A percentile compares a stretch with the other conserved stretches of the same genome.
Evolutionary conservation across 2,329 filamentous ascomycete genomes (phyloP).

Genomic region (Aspergillus sergii): DNA sequence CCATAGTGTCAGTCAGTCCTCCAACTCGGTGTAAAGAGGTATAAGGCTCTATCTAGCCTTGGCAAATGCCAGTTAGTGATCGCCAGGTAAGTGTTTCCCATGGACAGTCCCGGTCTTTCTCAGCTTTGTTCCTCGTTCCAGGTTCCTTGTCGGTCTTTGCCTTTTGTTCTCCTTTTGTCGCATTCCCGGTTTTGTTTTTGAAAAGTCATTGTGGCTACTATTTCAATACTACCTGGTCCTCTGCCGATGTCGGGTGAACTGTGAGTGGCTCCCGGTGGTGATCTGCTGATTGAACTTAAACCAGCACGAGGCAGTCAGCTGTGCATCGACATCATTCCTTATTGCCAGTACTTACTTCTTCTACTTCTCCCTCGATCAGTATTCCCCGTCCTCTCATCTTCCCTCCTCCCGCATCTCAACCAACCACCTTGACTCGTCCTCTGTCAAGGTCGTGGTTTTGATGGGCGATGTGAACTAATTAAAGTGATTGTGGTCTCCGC

Average conservation of each 20-base stretch:
- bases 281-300: constrained; percentile 7
- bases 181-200: neutral
- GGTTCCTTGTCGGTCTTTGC: constrained; percentile 1
- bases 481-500: neutral
- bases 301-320: neutral
- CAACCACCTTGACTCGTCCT: neutral
- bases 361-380: constrained; percentile 7
- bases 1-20: neutral
- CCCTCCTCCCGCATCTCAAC: constrained; percentile 6
- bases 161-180: constrained; percentile 1
- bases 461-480: neutral
- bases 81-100: neutral
- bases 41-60: neutral
- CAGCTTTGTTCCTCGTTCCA: neutral
- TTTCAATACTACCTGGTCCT: neutral
- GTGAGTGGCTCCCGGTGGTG: neutral
- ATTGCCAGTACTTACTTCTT: constrained; percentile 1
- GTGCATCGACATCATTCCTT: neutral
- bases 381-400: constrained; percentile 1
- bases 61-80: neutral
- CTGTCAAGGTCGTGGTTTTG: neutral
- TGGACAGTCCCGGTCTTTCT: neutral
- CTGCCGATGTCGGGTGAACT: constrained; percentile 2
- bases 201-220: neutral
- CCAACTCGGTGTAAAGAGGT: neutral